These are phyloP conservation scores for Trametes meyenii DNA, from an alignment of 768 basidiomycete genomes.

Conservation along the genomic window DNA sequence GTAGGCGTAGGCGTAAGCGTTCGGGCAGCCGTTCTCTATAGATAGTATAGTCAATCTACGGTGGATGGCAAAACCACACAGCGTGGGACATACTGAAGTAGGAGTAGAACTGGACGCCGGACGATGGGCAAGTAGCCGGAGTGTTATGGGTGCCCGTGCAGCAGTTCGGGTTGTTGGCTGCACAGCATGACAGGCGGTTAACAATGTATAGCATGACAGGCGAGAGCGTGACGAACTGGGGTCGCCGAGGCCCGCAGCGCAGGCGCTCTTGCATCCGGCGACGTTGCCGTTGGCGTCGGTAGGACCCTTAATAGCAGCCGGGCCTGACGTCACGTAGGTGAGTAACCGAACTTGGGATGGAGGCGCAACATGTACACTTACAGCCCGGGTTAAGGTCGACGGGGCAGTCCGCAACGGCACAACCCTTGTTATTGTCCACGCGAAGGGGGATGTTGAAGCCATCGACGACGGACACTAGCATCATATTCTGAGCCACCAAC, in stretches of 20 bases:
- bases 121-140: constrained; percentile 56
- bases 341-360: not conserved
- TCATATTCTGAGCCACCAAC: too few relatives aligned
- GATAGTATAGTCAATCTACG: not conserved
- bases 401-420: constrained; percentile 37
- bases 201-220: too few relatives aligned
- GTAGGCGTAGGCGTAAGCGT: constrained; percentile 53
- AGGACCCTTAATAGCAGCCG: constrained; percentile 37
- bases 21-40: constrained; percentile 45
- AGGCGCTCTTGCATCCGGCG: constrained; percentile 49
- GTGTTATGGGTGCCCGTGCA: constrained; percentile 60
- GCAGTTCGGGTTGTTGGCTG: constrained; percentile 62
- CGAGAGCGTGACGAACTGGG: constrained; percentile 13
- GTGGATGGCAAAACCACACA: not conserved
- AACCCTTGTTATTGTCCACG: constrained; percentile 36
- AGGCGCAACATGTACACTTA: constrained; percentile 31
- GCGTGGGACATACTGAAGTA: constrained; percentile 48
- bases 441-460: constrained; percentile 40
- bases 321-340: constrained; percentile 29
- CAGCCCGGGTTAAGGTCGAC: constrained; percentile 40
- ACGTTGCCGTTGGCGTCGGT: constrained; percentile 38
- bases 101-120: constrained; percentile 43
- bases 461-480: constrained; percentile 34
- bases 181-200: not conserved
- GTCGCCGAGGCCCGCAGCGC: constrained; percentile 43